Evolutionary conservation across 371 early-diverging fungal genomes (phyloP).

Genomic region (Haplosporangium sp.): DNA sequence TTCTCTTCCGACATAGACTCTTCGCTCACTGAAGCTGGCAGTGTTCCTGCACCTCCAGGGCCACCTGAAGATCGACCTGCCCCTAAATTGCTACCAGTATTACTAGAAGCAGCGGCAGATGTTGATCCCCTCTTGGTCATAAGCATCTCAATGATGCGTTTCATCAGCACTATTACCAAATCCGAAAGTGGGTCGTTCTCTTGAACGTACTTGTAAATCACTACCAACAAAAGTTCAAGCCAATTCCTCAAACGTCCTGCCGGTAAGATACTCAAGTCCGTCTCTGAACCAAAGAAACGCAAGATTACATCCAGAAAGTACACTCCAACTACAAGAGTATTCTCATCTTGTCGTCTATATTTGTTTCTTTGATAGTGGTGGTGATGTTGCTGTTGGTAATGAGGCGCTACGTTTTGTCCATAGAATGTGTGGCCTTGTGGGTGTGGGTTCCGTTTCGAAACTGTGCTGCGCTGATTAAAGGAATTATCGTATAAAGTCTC

Average conservation of each 20-base stretch:
- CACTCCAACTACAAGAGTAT: conserved; percentile 44
- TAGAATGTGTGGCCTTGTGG: neutral
- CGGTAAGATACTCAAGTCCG: conserved; percentile 36
- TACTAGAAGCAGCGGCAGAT: neutral
- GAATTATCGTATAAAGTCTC: conserved; percentile 4
- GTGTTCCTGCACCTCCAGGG: neutral
- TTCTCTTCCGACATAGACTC: conserved; percentile 72
- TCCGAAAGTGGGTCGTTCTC: conserved; percentile 50
- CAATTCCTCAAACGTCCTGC: conserved; percentile 59
- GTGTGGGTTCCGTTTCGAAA: conserved; percentile 14
- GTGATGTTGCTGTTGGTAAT: conserved; percentile 39
- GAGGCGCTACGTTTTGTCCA: conserved; percentile 4
- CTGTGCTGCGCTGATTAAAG: conserved; percentile 1
- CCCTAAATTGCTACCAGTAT: neutral
- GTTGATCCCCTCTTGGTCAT: conserved; percentile 48
- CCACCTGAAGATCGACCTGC: neutral
- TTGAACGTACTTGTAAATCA: conserved; percentile 66
- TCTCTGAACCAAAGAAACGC: conserved; percentile 54
- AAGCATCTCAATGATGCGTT: conserved; percentile 49
- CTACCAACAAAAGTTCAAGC: conserved; percentile 67
- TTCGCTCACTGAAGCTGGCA: conserved; percentile 13
- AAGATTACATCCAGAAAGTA: conserved; percentile 56
- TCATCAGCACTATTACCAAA: conserved; percentile 45
- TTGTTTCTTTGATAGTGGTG: conserved; percentile 35
- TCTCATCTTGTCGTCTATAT: conserved; percentile 27